Conservation (phyloP, 2,329 filamentous ascomycete genomes). For the Aspergillus texensis region DNA sequence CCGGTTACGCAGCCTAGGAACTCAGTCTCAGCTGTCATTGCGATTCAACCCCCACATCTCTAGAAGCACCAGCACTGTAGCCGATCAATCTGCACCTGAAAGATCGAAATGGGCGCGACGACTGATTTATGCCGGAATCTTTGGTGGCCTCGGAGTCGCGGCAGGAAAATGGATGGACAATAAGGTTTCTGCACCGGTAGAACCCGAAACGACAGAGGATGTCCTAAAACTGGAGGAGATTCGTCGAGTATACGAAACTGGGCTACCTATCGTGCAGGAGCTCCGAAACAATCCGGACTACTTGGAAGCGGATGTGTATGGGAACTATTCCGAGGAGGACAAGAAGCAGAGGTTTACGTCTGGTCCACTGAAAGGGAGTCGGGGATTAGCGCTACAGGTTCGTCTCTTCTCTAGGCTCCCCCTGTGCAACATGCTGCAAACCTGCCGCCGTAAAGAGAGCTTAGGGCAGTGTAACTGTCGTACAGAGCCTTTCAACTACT, state of each 20-base stretch:
- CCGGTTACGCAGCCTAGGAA: conserved; percentile 18
- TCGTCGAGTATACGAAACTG: conserved; percentile 33
- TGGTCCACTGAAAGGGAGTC: conserved; percentile 43
- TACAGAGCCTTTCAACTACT: background rate
- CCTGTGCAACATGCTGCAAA: conserved; percentile 1
- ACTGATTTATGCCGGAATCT: conserved; percentile 37
- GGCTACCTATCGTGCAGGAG: conserved; percentile 40
- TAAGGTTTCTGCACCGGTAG: conserved; percentile 27
- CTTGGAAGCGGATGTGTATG: conserved; percentile 43
- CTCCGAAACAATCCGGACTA: conserved; percentile 43
- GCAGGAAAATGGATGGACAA: conserved; percentile 28
- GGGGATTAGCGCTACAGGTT: conserved; percentile 46
- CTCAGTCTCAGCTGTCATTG: conserved; percentile 6
- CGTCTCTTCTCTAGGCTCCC: conserved; percentile 14
- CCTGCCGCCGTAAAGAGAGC: background rate
- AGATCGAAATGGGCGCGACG: conserved; percentile 39
- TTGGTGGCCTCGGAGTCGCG: conserved; percentile 35
- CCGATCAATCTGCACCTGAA: conserved; percentile 20
- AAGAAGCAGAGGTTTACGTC: conserved; percentile 40
- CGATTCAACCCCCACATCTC: conserved; percentile 11
- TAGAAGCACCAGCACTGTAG: conserved; percentile 25
- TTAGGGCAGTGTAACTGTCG: background rate
- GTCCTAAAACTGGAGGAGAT: conserved; percentile 31
- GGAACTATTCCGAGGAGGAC: conserved; percentile 38
- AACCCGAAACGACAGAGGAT: conserved; percentile 41